Evolutionary conservation across 306 rosid species (phyloP), one percentile per base, ranked within the genome.

Genomic region (Arachis stenosperma): DNA sequence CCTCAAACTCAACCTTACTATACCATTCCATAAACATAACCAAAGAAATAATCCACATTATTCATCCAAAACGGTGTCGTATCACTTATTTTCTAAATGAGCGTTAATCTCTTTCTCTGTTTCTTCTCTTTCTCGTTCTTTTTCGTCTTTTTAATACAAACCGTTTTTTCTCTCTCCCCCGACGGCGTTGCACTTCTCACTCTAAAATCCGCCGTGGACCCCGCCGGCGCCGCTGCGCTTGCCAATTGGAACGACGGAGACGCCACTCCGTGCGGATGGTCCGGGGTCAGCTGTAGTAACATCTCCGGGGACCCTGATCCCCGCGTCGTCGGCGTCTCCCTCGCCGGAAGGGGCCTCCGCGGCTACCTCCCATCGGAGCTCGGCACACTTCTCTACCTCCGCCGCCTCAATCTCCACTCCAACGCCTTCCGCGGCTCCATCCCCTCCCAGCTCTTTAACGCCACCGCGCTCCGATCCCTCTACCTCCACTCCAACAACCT

Each of bases 301-400:
- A 56, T 95, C 71, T 46, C 96, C 14, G 97, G 86, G 3, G 58
- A 39, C 2, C 3, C 89, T 0, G 93, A 87, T 2, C 87, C 96
- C 4, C 90, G 99, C 0, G 99, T 95, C 11, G 93, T 92, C 36
- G 97, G 98, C 0, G 73, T 95, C 6, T 81, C 88, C 0, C 78
- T 95, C 11, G 70, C 99, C 67, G 92, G 90, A 4, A 91, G 74
- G 81, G 88, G 81, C 15, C 97, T 95, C 67, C 87, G 89, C 4
- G 99, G 98, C 7, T 95, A 95, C 14, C 80, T 95, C 42, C 99
- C 99, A 4, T 95, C 99, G 40, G 99, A 91, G 82, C 97, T 95
- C 3, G 98, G 98, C 0, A 88, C 75, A 13, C 81, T 95, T 5
- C 71, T 66, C 37, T 91, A 76, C 56, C 98, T 95, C 73, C 97